Conservation (phyloP, 805 yeast genomes). For the Saturnispora sanitii region DNA sequence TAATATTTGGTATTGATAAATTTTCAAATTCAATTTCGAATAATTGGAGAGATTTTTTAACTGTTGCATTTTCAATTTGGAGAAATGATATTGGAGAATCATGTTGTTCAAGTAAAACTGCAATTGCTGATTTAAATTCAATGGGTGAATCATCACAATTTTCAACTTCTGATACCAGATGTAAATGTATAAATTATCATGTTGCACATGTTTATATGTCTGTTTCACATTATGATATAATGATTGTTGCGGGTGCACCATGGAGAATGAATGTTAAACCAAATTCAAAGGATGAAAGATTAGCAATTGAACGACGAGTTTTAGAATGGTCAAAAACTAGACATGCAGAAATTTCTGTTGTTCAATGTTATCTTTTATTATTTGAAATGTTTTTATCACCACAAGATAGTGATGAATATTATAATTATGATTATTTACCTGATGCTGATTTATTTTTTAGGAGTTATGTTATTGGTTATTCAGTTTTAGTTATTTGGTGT, state of each 20-base stretch:
- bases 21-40: slow-evolving; percentile 24
- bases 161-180: slow-evolving; percentile 34
- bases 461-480: slow-evolving; percentile 33
- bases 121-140: slow-evolving; percentile 23
- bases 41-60: slow-evolving; percentile 63
- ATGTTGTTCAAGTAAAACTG: slow-evolving; percentile 28
- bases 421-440: slow-evolving; percentile 38
- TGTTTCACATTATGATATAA: slow-evolving; percentile 68
- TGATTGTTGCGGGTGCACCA: slow-evolving; percentile 74
- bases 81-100: slow-evolving; percentile 35
- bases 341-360: slow-evolving; percentile 42
- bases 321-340: slow-evolving; percentile 40
- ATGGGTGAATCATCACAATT: slow-evolving; percentile 24
- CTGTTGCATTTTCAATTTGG: slow-evolving; percentile 67
- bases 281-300: slow-evolving; percentile 38
- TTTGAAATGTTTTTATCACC: slow-evolving; percentile 54
- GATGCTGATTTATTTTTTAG: slow-evolving; percentile 42
- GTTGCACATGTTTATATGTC: slow-evolving; percentile 64
- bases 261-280: slow-evolving; percentile 65
- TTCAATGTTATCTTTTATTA: slow-evolving; percentile 52
- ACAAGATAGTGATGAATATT: slow-evolving; percentile 34
- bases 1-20: slow-evolving; percentile 36
- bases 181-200: slow-evolving; percentile 61
- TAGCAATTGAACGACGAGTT: slow-evolving; percentile 39
- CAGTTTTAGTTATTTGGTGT: slow-evolving; percentile 41